phyloP scores from a whole-genome alignment of 176 grass and related monocot genomes.

The Paspalum vaginatum region DNA sequence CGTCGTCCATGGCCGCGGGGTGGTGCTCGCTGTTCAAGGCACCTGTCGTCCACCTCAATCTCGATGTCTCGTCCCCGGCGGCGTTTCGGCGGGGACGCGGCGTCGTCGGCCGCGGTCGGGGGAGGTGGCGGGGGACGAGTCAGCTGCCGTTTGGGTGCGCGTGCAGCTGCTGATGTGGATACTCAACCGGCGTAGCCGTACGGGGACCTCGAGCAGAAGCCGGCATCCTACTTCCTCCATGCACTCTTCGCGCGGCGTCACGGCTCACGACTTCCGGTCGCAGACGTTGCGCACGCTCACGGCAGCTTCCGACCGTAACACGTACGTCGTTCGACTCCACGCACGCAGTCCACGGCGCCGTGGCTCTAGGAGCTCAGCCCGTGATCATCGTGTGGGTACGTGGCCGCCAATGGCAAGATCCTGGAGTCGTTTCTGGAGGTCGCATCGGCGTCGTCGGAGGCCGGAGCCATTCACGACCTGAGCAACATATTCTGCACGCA shows the following conservation, averaged over 20 bases:
- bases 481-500: slow-evolving; percentile 99
- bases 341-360: slow-evolving; percentile 76
- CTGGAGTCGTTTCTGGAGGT: slow-evolving; percentile 92
- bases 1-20: slow-evolving; percentile 61
- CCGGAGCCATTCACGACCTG: slow-evolving; percentile 81
- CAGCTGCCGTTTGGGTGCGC: slow-evolving; percentile 86
- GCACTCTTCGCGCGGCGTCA: slow-evolving; percentile 61
- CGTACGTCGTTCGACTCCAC: slow-evolving; percentile 94
- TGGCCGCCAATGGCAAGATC: slow-evolving; percentile 93
- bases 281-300: slow-evolving; percentile 72
- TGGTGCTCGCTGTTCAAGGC: slow-evolving; percentile 68
- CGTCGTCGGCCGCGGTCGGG: slow-evolving; percentile 37
- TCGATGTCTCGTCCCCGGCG: slow-evolving; percentile 85
- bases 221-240: slow-evolving; percentile 87
- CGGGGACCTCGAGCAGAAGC: slow-evolving; percentile 95
- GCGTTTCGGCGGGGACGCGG: slow-evolving; percentile 56
- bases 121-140: slow-evolving; percentile 37
- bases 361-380: slow-evolving; percentile 97
- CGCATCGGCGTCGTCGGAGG: slow-evolving; percentile 48
- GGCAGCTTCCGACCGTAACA: slow-evolving; percentile 73
- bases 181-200: slow-evolving; percentile 95
- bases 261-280: slow-evolving; percentile 70
- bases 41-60: slow-evolving; percentile 90
- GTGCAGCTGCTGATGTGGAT: slow-evolving; percentile 89
- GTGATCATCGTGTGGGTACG: slow-evolving; percentile 94